A percentile compares a stretch with the other conserved stretches of the same genome.
Evolutionary conservation across 345 rosid genomes (phyloP).

Genomic region (Cardamine occulta): DNA sequence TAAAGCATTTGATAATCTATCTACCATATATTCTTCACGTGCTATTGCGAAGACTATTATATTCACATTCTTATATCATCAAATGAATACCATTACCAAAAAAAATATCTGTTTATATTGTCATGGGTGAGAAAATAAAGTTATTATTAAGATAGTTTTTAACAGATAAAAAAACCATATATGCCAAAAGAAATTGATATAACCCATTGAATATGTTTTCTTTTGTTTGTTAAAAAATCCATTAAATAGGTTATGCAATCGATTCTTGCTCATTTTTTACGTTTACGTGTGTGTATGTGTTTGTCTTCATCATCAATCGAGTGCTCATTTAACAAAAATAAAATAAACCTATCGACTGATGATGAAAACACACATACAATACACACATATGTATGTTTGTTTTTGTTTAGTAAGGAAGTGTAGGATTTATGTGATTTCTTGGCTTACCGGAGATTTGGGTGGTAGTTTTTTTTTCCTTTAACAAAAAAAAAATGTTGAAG

Average conservation of each 20-base stretch:
- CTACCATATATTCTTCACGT: background rate
- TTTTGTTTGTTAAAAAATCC: background rate
- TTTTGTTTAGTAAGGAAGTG: no score
- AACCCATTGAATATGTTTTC: background rate
- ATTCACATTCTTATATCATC: background rate
- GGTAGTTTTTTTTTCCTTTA: background rate
- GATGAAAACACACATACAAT: background rate
- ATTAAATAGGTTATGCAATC: background rate
- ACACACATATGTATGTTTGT: background rate
- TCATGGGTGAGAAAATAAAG: background rate
- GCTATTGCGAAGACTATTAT: background rate
- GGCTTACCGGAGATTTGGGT: constrained; percentile 6
- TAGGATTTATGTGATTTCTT: background rate
- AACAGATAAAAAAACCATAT: background rate
- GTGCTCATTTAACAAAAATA: background rate
- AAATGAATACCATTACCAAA: background rate
- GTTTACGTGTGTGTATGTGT: no score
- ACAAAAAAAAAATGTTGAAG: background rate
- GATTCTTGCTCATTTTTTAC: background rate
- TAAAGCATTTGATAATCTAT: constrained; percentile 11
- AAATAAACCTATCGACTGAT: background rate
- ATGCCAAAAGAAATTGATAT: constrained; percentile 1
- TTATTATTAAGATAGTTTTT: background rate
- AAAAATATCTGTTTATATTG: background rate
- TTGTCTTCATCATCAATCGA: background rate